Evolutionary conservation across 1,139 yeast species (phyloP), one percentile per base, ranked within the genome.

Genomic region (Suhomyces kunorum): DNA sequence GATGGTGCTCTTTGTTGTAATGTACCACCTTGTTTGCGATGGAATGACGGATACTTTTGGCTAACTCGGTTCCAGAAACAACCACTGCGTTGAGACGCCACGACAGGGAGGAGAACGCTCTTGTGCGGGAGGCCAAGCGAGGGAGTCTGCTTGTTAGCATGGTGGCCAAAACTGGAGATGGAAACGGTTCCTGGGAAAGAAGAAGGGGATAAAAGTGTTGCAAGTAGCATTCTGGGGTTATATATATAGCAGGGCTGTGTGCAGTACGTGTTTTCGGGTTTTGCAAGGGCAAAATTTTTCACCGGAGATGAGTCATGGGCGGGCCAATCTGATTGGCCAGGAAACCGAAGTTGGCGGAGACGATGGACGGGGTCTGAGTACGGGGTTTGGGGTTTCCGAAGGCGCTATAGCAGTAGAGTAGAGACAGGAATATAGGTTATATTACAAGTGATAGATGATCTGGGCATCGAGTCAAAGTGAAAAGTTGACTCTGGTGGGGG

Each of bases 61-160:
- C 77, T 37, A 72, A 57, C 47, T 66, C 61, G 23, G 74, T 65
- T 17, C 78, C 78, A 1, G 77, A 71, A 16, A 72, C 68, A 30
- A 70, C 64, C 26, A 58, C 61, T n/a, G 76, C 76, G 42, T 68
- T 64, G 12, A 53, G 50, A 38, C 44, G 48, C 31, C 43, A 34
- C 6, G 33, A 11, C 22, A 47, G 33, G 31, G 33, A 38, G 38
- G 48, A 48, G 31, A 50, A 40, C 22, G 34, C 18, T 38, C 45
- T 38, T 26, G 32, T 36, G 12, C 36, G 16, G 12, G 25, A 24
- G n/a, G 30, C 38, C 32, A 33, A 32, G 18, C 31, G 36, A 16
- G 38, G 25, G 13, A 29, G 29, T 40, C 43, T 37, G 34, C 42
- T 33, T 19, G 42, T 38, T 18, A 44, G 40, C 46, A 44, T 43